Base-by-base conservation (phyloP, 495 filamentous ascomycete species). In the Polyplosphaeria fusca region DNA sequence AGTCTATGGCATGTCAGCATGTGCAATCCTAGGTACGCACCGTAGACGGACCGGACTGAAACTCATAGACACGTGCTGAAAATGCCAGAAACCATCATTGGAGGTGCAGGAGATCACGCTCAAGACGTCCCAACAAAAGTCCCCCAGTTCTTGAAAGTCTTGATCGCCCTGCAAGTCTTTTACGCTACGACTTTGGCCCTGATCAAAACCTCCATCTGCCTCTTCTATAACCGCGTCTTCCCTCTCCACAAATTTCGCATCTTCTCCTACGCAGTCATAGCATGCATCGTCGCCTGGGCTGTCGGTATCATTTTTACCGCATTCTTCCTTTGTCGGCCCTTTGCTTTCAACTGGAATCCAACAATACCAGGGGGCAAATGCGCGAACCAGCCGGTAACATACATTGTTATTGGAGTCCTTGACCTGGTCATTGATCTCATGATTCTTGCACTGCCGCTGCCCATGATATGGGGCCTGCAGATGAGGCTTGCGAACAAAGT, bases 121-220 rank as follows among this genome's bases (percentile, higher is more conserved):
- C n/a, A n/a, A n/a, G n/a, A n/a, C n/a, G n/a, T n/a, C n/a, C n/a
- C n/a, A n/a, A n/a, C n/a, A n/a, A n/a, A n/a, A n/a, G n/a, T n/a
- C n/a, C n/a, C n/a, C n/a, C n/a, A n/a, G n/a, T n/a, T 67, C 48
- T 73, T 64, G 13, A 2, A 45, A 24, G 23, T 45, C 5, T 14
- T 45, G 7, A 35, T 35, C 30, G 7, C 30, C 7, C 7, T 35
- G 7, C 30, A 61, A 51, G 27, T 43, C 16, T 27, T 61, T 5
- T 61, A 48, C 19, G 50, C 27, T 3, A 46, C 38, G 11, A 25
- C 50, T 23, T 30, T 61, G n/a, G 27, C 20, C 11, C 45, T 55
- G 11, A 43, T 48, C 14, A 61, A 55, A 39, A 22, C 48, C 30
- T 61, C 58, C 3, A 55, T 55, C 30, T 54, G 43, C 12, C 39